Percentiles rank a stretch among this genome's conserved stretches.
phyloP scores from a whole-genome alignment of 129 eudicot genomes.

The Sambucus nigra region DNA sequence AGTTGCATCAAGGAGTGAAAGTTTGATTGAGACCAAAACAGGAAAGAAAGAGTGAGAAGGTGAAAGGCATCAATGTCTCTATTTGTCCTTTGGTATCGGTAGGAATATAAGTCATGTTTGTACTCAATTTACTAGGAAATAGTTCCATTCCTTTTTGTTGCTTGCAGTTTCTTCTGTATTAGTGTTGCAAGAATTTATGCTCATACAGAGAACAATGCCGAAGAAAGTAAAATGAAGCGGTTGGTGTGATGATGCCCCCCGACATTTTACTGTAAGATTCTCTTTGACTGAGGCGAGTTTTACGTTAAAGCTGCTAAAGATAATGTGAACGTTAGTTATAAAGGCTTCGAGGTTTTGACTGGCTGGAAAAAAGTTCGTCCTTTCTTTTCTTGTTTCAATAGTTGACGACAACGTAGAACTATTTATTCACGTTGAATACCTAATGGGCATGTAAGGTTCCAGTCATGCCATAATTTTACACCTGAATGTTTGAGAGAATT shows the following conservation, averaged over 20 bases:
- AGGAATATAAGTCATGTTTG: slow-evolving; percentile 15
- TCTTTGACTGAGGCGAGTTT: neutral
- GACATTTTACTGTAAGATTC: neutral
- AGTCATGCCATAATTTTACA: too few relatives aligned
- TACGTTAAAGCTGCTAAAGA: too few relatives aligned
- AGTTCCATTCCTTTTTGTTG: neutral
- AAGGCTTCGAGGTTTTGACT: too few relatives aligned
- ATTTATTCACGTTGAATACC: too few relatives aligned
- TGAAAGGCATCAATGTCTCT: neutral
- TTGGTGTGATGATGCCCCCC: neutral
- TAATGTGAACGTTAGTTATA: too few relatives aligned
- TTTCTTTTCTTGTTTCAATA: too few relatives aligned
- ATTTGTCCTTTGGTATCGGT: slow-evolving; percentile 21
- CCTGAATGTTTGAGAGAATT: too few relatives aligned
- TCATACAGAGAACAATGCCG: neutral
- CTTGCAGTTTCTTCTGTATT: neutral
- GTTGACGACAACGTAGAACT: too few relatives aligned
- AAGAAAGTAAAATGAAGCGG: neutral
- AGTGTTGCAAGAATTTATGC: too few relatives aligned
- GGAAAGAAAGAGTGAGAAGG: neutral
- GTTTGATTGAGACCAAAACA: neutral
- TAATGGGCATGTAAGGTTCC: too few relatives aligned
- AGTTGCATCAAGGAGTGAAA: slow-evolving; percentile 1
- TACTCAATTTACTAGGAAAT: slow-evolving; percentile 17
- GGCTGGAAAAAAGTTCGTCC: too few relatives aligned